phyloP scores from a whole-genome alignment of 208 protist species.

The Wallacemonas rigidus region DNA sequence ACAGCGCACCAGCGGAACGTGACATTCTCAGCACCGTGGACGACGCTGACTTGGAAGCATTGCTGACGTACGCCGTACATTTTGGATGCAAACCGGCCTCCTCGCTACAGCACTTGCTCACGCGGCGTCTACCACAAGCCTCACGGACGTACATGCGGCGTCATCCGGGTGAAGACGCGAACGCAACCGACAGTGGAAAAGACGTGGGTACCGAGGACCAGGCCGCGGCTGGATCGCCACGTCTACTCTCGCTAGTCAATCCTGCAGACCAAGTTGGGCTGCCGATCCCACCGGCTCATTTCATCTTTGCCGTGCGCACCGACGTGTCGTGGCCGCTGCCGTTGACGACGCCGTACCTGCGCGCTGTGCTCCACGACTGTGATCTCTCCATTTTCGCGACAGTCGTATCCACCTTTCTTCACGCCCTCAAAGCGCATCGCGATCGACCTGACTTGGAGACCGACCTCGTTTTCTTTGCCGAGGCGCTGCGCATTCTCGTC shows the following conservation, averaged over 20 bases:
- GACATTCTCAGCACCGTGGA: background rate
- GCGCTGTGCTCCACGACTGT: conserved; percentile 38
- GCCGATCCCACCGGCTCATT: conserved; percentile 49
- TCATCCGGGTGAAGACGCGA: too few relatives aligned
- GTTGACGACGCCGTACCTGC: conserved; percentile 35
- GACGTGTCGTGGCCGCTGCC: conserved; percentile 34
- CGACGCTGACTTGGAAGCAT: conserved; percentile 34
- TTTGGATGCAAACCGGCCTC: conserved; percentile 26
- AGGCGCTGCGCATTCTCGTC: conserved; percentile 23
- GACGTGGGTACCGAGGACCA: too few relatives aligned
- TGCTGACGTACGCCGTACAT: conserved; percentile 30
- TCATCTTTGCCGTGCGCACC: conserved; percentile 55
- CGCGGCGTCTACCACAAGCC: background rate
- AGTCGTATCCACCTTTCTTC: conserved; percentile 46
- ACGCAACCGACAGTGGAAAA: too few relatives aligned
- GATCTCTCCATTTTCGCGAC: conserved; percentile 44
- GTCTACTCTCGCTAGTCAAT: too few relatives aligned
- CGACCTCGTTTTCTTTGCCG: conserved; percentile 24
- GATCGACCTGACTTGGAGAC: conserved; percentile 4
- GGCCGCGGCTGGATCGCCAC: too few relatives aligned
- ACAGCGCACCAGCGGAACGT: background rate
- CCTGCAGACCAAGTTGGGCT: background rate
- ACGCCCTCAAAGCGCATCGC: conserved; percentile 23
- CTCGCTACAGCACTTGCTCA: conserved; percentile 12
- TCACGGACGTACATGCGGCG: conserved; percentile 4